A percentile compares a stretch with the other conserved stretches of the same genome.
phyloP scores from a whole-genome alignment of 2,329 filamentous ascomycete genomes.

The Calonectria leucothoes region DNA sequence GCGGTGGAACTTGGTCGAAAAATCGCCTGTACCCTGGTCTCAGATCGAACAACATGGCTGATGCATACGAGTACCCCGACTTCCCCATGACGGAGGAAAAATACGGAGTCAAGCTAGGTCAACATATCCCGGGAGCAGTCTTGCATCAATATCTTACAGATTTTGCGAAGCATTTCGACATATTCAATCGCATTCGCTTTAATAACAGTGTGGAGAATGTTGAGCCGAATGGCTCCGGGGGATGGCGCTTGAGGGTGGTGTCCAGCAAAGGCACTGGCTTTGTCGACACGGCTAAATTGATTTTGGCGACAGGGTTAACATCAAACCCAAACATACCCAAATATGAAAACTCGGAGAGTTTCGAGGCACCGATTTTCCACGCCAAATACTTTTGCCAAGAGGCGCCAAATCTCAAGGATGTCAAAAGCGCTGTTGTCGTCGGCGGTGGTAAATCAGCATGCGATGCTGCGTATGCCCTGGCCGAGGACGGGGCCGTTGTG shows the following conservation, averaged over 20 bases:
- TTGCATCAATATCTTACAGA: constrained; percentile 52
- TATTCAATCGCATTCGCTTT: constrained; percentile 61
- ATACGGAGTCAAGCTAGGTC: constrained; percentile 43
- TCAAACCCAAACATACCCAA: constrained; percentile 55
- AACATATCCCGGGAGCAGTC: constrained; percentile 50
- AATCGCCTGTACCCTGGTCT: neutral
- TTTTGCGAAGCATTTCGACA: constrained; percentile 56
- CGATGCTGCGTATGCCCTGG: constrained; percentile 68
- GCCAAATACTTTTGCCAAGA: constrained; percentile 52
- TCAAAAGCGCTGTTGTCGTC: constrained; percentile 57
- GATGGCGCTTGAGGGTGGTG: constrained; percentile 33
- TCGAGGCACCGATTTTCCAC: constrained; percentile 56
- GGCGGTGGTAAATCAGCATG: constrained; percentile 69
- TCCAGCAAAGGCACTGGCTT: neutral
- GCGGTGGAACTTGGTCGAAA: neutral
- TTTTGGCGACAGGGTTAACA: constrained; percentile 62
- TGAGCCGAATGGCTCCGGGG: constrained; percentile 30
- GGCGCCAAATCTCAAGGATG: constrained; percentile 44
- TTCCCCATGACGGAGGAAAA: neutral
- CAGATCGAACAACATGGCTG: neutral
- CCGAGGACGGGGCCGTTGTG: constrained; percentile 57
- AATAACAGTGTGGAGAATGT: constrained; percentile 61
- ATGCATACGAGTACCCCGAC: neutral
- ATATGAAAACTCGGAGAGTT: constrained; percentile 50
- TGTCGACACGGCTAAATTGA: constrained; percentile 51